A percentile compares a stretch with the other conserved stretches of the same genome.
Conservation (phyloP, 495 filamentous ascomycete species). For the Choiromyces venosus region DNA sequence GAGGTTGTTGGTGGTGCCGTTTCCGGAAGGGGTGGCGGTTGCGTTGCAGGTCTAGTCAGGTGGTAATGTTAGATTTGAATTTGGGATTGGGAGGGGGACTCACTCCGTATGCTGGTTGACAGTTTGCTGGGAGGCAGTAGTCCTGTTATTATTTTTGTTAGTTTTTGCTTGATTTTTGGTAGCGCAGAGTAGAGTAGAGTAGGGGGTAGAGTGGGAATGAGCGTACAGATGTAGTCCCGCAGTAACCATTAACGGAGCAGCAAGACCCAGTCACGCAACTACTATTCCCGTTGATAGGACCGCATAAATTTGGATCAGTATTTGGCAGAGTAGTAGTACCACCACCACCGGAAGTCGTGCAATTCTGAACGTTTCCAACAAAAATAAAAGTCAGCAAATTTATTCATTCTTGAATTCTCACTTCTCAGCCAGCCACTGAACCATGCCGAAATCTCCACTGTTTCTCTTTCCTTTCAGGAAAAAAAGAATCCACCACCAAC, state of each 20-base stretch:
- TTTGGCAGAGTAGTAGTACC: constrained; percentile 6
- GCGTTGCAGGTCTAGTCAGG: background rate
- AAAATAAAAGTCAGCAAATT: background rate
- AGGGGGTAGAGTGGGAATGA: background rate
- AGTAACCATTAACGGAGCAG: constrained; percentile 37
- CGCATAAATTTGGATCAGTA: constrained; percentile 32
- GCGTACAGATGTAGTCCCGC: background rate
- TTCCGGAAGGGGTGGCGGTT: constrained; percentile 9
- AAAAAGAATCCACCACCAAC: background rate
- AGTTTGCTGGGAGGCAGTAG: constrained; percentile 43
- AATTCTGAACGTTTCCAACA: background rate
- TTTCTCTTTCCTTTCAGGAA: background rate
- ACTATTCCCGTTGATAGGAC: constrained; percentile 37
- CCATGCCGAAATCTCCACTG: background rate
- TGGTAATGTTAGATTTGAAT: background rate
- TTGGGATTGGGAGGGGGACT: constrained; percentile 17
- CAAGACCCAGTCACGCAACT: constrained; percentile 41
- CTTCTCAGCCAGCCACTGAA: background rate
- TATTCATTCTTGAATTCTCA: background rate
- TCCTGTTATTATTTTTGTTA: constrained; percentile 10
- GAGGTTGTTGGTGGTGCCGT: constrained; percentile 10
- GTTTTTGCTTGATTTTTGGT: background rate
- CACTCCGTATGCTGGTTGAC: constrained; percentile 45
- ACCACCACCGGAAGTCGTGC: constrained; percentile 14
- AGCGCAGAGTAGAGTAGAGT: too few relatives aligned